These are phyloP conservation scores for Vicia faba DNA, from an alignment of 306 rosid species.

Conservation along the genomic window DNA sequence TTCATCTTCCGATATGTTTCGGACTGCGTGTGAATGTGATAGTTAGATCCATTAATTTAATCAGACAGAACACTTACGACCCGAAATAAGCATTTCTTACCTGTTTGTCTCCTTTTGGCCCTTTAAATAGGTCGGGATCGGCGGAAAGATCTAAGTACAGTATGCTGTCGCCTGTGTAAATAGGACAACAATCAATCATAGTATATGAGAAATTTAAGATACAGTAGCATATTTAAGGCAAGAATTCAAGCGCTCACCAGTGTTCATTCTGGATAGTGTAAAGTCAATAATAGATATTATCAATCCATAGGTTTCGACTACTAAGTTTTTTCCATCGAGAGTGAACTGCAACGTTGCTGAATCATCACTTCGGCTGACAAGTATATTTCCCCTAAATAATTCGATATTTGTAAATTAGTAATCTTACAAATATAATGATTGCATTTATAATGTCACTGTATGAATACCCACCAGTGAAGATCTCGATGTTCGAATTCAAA, in stretches of 20 bases:
- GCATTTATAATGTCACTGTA: conserved; percentile 21
- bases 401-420: conserved; percentile 39
- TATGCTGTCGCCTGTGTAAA: conserved; percentile 73
- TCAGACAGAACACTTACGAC: conserved; percentile 22
- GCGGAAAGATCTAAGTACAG: conserved; percentile 80
- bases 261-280: conserved; percentile 84
- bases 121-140: conserved; percentile 79
- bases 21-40: conserved; percentile 54
- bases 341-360: conserved; percentile 65
- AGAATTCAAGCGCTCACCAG: conserved; percentile 53
- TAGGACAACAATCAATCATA: conserved; percentile 27
- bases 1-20: conserved; percentile 96
- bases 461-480: conserved; percentile 78
- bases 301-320: conserved; percentile 70
- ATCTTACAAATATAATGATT: conserved; percentile 13
- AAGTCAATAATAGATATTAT: conserved; percentile 82
- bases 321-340: conserved; percentile 70
- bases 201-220: conserved; percentile 30
- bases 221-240: conserved; percentile 1
- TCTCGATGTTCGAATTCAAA: conserved; percentile 96
- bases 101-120: conserved; percentile 85
- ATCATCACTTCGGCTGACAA: conserved; percentile 67
- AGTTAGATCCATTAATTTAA: conserved; percentile 23
- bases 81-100: conserved; percentile 46
- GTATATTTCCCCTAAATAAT: conserved; percentile 82